phyloP scores from a whole-genome alignment of 176 grass and related monocot species.

The Luzula sylvatica region DNA sequence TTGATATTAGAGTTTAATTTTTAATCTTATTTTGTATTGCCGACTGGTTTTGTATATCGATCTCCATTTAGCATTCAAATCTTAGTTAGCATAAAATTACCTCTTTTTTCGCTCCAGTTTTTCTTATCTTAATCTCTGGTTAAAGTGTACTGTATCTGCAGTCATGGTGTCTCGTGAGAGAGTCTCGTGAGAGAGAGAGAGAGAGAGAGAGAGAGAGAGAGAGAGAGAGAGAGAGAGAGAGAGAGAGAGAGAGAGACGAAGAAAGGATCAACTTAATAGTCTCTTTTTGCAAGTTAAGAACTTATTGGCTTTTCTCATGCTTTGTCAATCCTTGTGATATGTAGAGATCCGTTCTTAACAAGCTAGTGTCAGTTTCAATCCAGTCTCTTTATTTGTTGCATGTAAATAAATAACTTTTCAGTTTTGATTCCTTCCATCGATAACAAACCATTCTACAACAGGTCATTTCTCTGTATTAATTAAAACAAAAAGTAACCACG shows the following conservation, averaged over 20 bases:
- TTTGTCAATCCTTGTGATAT: slow-evolving; percentile 4
- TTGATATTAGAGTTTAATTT: slow-evolving; percentile 6
- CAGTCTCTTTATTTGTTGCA: not conserved
- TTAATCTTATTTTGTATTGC: not conserved
- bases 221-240: not conserved
- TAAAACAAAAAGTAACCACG: no score
- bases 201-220: slow-evolving; percentile 5
- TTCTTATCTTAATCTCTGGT: slow-evolving; percentile 10
- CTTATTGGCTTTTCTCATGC: slow-evolving; percentile 14
- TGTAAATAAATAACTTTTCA: no score
- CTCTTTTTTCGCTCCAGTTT: no score
- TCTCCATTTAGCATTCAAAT: no score
- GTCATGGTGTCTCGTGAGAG: slow-evolving; percentile 18
- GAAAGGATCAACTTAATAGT: slow-evolving; percentile 18
- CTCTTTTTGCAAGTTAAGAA: not conserved
- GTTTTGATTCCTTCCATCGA: no score
- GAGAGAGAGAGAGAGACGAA: not conserved
- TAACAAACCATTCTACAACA: no score
- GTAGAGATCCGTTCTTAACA: not conserved
- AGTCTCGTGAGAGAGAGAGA: slow-evolving; percentile 16
- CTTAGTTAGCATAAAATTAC: no score
- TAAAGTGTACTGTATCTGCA: slow-evolving; percentile 20
- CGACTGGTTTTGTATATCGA: not conserved
- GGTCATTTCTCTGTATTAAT: no score
- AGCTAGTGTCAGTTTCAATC: slow-evolving; percentile 10